Evolutionary conservation across 192 early-diverging fungal species (phyloP).

Genomic region (Coemansia sp.): DNA sequence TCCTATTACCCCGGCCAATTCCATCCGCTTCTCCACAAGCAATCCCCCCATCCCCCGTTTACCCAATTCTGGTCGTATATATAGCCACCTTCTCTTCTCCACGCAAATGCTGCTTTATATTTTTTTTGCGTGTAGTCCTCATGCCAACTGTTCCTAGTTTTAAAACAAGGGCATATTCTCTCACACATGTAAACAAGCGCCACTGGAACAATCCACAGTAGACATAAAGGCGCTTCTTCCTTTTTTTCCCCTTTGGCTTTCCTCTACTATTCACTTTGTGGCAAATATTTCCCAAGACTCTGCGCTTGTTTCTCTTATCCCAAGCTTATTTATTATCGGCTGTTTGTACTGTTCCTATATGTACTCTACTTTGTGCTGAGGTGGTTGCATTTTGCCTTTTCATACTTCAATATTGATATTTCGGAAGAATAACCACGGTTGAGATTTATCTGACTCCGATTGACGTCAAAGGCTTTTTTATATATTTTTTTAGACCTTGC

Average conservation of each 20-base stretch:
- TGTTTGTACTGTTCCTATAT: no score
- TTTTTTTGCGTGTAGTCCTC: background rate
- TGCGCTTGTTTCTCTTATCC: background rate
- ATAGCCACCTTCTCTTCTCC: background rate
- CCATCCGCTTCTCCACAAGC: background rate
- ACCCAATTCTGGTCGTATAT: conserved; percentile 10
- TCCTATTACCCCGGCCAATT: background rate
- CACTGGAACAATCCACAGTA: background rate
- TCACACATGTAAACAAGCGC: background rate
- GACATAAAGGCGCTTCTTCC: background rate
- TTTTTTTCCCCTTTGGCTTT: background rate
- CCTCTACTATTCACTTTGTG: no score
- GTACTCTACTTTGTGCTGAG: no score
- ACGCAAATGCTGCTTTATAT: background rate
- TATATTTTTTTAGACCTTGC: background rate
- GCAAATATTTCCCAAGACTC: no score
- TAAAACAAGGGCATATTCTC: background rate
- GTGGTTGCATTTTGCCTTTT: background rate
- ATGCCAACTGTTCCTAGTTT: background rate
- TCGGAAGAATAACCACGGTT: background rate
- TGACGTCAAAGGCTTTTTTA: background rate
- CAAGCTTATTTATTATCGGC: no score
- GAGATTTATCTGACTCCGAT: background rate
- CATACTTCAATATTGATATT: background rate
- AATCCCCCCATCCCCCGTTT: background rate